Evolutionary conservation across 352 stramenopile genomes (phyloP).

Genomic region (Pythium biforme): DNA sequence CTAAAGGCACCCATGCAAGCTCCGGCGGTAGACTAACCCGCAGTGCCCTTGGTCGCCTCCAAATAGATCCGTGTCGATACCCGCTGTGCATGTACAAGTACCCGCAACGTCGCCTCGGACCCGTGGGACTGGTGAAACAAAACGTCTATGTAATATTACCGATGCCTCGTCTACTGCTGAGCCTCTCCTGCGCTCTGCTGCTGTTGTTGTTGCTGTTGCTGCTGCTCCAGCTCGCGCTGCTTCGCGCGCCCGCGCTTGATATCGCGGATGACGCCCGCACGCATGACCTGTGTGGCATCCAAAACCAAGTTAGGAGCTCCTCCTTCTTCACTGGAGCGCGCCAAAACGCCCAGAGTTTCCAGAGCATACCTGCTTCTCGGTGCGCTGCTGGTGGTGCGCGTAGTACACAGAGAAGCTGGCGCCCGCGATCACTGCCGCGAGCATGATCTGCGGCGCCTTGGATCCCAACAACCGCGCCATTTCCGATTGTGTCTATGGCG

Average conservation of each 20-base stretch:
- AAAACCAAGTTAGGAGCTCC: neutral
- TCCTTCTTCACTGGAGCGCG: neutral
- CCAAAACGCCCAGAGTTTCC: neutral
- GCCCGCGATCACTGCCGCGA: conserved; percentile 41
- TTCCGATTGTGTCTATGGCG: no score
- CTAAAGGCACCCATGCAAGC: no score
- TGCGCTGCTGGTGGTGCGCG: conserved; percentile 73
- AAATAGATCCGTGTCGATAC: no score
- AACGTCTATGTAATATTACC: neutral
- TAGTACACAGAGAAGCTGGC: conserved; percentile 69
- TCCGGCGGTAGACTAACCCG: no score
- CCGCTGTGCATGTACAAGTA: no score
- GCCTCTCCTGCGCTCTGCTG: neutral
- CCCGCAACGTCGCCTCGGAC: no score
- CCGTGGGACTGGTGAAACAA: neutral
- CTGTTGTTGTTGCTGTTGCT: conserved; percentile 18
- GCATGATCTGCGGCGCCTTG: conserved; percentile 51
- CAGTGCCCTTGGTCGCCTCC: no score
- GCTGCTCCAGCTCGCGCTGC: conserved; percentile 42
- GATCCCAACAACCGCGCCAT: conserved; percentile 29
- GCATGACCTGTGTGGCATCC: conserved; percentile 38
- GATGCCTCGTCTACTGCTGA: neutral
- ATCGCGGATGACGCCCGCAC: conserved; percentile 75
- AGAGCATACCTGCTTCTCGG: conserved; percentile 62
- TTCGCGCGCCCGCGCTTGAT: conserved; percentile 72